Evolutionary conservation across 1,284 basidiomycete species (phyloP).

Genomic region (Sporisorium graminicola): DNA sequence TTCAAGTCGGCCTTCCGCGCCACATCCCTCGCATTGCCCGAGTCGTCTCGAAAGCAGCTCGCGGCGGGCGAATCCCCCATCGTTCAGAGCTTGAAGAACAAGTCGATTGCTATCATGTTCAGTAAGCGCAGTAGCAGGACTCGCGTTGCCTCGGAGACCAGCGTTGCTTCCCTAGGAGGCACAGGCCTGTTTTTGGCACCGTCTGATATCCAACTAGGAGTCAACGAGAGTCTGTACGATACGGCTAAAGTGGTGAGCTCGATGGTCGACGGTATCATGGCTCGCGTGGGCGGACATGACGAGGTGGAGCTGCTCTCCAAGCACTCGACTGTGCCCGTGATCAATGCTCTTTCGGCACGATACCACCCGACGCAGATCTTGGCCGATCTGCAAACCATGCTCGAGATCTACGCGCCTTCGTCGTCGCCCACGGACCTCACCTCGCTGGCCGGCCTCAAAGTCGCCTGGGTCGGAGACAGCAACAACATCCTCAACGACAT

Average conservation of each 20-base stretch:
- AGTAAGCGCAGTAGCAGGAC: slow-evolving; percentile 94
- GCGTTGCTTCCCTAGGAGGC: slow-evolving; percentile 72
- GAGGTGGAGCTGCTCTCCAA: slow-evolving; percentile 92
- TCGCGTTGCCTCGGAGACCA: slow-evolving; percentile 86
- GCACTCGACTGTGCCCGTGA: slow-evolving; percentile 89
- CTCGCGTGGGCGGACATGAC: slow-evolving; percentile 88
- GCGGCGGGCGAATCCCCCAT: slow-evolving; percentile 38
- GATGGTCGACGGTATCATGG: slow-evolving; percentile 98
- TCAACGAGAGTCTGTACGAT: slow-evolving; percentile 90
- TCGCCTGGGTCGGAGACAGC: slow-evolving; percentile 91
- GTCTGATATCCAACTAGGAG: slow-evolving; percentile 94
- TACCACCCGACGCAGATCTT: slow-evolving; percentile 98
- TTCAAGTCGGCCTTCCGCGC: slow-evolving; percentile 75
- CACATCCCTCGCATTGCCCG: slow-evolving; percentile 72
- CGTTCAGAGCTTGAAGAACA: slow-evolving; percentile 77
- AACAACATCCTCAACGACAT: slow-evolving; percentile 98
- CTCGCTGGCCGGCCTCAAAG: slow-evolving; percentile 67
- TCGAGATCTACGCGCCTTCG: slow-evolving; percentile 76
- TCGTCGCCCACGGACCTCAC: slow-evolving; percentile 71
- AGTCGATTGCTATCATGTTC: slow-evolving; percentile 89
- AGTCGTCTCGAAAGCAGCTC: slow-evolving; percentile 40
- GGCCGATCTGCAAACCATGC: slow-evolving; percentile 90
- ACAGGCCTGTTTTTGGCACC: slow-evolving; percentile 91
- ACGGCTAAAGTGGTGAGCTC: slow-evolving; percentile 84
- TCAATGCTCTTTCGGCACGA: slow-evolving; percentile 93